Conservation (phyloP, 2,329 filamentous ascomycete genomes). For the Aspergillus sp. region DNA sequence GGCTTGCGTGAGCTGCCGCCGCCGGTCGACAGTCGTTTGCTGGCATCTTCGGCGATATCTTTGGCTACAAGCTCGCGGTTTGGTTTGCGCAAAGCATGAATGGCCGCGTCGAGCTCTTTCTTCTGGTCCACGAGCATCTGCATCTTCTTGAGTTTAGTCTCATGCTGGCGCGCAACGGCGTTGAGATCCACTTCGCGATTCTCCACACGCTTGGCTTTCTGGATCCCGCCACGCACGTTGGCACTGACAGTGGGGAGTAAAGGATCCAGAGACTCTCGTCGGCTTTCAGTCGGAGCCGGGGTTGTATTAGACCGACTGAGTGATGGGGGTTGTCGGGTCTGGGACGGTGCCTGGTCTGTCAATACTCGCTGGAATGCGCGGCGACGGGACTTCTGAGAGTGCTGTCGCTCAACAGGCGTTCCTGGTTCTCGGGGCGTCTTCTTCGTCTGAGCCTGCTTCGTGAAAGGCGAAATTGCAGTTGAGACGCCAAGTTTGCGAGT, state of each 20-base stretch:
- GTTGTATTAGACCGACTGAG: conserved; percentile 47
- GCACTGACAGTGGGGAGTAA: conserved; percentile 37
- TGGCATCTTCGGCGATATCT: conserved; percentile 48
- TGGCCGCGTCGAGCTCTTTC: conserved; percentile 52
- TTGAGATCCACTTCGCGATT: conserved; percentile 54
- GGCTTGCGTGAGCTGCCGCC: conserved; percentile 40
- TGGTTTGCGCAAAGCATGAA: conserved; percentile 49
- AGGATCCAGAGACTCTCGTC: conserved; percentile 46
- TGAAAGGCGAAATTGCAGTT: conserved; percentile 38
- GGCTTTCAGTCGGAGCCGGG: conserved; percentile 41
- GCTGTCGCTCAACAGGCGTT: conserved; percentile 33
- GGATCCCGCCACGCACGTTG: conserved; percentile 46
- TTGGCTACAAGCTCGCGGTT: conserved; percentile 50
- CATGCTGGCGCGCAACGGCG: conserved; percentile 47
- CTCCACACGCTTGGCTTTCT: conserved; percentile 47
- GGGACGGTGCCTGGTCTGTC: conserved; percentile 43
- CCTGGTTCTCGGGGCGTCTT: conserved; percentile 35
- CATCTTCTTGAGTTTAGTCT: conserved; percentile 50
- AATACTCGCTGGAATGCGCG: conserved; percentile 48
- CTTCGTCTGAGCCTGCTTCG: conserved; percentile 36
- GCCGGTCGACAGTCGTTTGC: conserved; percentile 35
- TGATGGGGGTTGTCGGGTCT: conserved; percentile 37
- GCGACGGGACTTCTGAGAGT: conserved; percentile 34
- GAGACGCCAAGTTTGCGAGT: conserved; percentile 52
- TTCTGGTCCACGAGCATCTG: conserved; percentile 50